phyloP scores from a whole-genome alignment of 2,329 filamentous ascomycete genomes.

The Emmonsia crescens region DNA sequence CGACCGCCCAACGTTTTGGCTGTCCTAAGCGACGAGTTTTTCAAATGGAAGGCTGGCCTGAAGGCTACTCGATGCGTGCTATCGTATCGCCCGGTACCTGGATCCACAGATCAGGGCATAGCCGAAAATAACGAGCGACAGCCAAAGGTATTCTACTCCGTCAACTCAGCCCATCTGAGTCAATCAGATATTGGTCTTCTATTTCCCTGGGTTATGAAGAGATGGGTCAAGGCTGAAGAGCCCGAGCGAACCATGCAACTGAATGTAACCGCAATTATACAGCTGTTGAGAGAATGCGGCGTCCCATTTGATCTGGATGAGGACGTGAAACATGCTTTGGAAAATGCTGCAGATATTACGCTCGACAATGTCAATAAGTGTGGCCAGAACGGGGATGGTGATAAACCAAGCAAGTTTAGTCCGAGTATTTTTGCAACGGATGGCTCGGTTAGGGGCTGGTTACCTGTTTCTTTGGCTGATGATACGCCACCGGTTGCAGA shows the following conservation, averaged over 20 bases:
- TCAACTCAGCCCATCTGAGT: slow-evolving; percentile 64
- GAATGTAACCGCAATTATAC: slow-evolving; percentile 23
- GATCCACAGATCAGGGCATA: background rate
- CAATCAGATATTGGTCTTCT: slow-evolving; percentile 77
- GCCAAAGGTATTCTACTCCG: slow-evolving; percentile 65
- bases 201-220: slow-evolving; percentile 56
- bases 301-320: slow-evolving; percentile 4
- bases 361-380: background rate
- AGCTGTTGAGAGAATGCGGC: slow-evolving; percentile 13
- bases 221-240: slow-evolving; percentile 37
- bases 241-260: slow-evolving; percentile 21
- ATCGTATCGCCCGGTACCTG: slow-evolving; percentile 41
- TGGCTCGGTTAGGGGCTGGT: slow-evolving; percentile 3
- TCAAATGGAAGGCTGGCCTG: slow-evolving; percentile 65
- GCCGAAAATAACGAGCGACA: slow-evolving; percentile 12
- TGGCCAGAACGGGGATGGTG: background rate
- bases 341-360: background rate
- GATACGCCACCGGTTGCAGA: background rate
- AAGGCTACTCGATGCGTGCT: slow-evolving; percentile 56
- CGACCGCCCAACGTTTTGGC: slow-evolving; percentile 51
- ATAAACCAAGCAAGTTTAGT: background rate
- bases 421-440: slow-evolving; percentile 2
- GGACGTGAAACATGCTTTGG: background rate
- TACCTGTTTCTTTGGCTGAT: background rate
- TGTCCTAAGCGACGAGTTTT: slow-evolving; percentile 66